Evolutionary conservation across 2,329 filamentous ascomycete species (phyloP).

Genomic region (Hypoxylon sp.): DNA sequence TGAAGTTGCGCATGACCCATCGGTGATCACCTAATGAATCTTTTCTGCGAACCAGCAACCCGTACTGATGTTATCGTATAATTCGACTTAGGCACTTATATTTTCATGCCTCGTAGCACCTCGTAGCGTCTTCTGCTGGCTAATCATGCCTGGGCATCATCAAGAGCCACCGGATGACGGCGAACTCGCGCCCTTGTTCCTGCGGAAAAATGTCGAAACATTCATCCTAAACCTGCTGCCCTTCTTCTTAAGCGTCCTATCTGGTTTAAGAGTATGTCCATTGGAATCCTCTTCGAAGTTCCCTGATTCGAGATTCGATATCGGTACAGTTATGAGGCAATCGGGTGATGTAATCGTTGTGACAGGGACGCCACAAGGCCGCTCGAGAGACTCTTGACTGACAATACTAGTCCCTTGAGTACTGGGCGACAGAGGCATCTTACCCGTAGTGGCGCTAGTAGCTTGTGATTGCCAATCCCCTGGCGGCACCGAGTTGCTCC

Average conservation of each 20-base stretch:
- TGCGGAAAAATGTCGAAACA: conserved; percentile 69
- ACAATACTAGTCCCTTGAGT: conserved; percentile 76
- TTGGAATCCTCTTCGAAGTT: conserved; percentile 58
- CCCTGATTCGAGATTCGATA: conserved; percentile 50
- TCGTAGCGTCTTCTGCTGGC: conserved; percentile 23
- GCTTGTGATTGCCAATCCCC: conserved; percentile 75
- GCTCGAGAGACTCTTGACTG: conserved; percentile 71
- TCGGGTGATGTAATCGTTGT: conserved; percentile 59
- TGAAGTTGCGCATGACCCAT: conserved; percentile 12
- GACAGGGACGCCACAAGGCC: conserved; percentile 61
- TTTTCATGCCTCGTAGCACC: conserved; percentile 11
- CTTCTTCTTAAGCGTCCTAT: conserved; percentile 72
- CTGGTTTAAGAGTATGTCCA: conserved; percentile 63
- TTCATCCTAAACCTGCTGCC: conserved; percentile 76
- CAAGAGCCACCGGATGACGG: conserved; percentile 50
- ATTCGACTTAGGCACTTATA: conserved; percentile 8
- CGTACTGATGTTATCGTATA: conserved; percentile 18
- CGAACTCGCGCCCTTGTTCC: conserved; percentile 64
- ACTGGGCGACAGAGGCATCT: conserved; percentile 75
- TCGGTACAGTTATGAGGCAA: conserved; percentile 51
- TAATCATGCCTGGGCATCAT: conserved; percentile 24
- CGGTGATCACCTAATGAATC: conserved; percentile 3
- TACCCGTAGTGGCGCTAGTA: conserved; percentile 74
- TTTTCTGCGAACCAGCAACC: conserved; percentile 23
- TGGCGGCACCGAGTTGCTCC: conserved; percentile 67